Percentiles rank a stretch among this genome's conserved stretches.
These are phyloP conservation scores for Camellia sinensis DNA, from an alignment of 148 eudicot species.

Conservation along the genomic window DNA sequence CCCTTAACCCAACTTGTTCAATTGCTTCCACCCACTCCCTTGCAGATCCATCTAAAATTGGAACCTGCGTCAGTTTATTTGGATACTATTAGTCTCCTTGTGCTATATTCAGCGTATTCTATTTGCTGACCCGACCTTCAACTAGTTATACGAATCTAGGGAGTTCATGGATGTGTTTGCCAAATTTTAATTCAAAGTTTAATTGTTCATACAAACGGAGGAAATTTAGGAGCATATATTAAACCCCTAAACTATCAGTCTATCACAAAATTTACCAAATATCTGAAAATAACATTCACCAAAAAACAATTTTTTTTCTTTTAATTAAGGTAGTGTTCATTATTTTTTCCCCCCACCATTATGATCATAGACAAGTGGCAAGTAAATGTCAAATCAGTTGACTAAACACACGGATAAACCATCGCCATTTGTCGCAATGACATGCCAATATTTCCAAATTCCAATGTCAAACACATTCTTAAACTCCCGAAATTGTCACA, in stretches of 20 bases:
- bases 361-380: background rate
- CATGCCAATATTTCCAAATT: background rate
- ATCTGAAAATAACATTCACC: background rate
- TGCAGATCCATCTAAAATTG: slow-evolving; percentile 93
- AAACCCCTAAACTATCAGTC: background rate
- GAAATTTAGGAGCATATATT: background rate
- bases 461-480: background rate
- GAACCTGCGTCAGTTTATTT: slow-evolving; percentile 49
- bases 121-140: background rate
- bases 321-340: background rate
- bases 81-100: background rate
- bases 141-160: background rate
- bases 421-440: background rate
- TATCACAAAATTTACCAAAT: background rate
- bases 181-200: background rate
- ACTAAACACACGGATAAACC: background rate
- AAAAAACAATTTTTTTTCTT: background rate
- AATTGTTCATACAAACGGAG: background rate
- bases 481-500: background rate
- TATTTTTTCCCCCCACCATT: background rate
- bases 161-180: background rate
- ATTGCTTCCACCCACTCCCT: slow-evolving; percentile 83
- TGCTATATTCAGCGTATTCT: background rate
- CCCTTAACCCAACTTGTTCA: slow-evolving; percentile 57
- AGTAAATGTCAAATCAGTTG: background rate